Base-by-base conservation (phyloP, 495 filamentous ascomycete genomes). In the Aspergillus biplanus region DNA sequence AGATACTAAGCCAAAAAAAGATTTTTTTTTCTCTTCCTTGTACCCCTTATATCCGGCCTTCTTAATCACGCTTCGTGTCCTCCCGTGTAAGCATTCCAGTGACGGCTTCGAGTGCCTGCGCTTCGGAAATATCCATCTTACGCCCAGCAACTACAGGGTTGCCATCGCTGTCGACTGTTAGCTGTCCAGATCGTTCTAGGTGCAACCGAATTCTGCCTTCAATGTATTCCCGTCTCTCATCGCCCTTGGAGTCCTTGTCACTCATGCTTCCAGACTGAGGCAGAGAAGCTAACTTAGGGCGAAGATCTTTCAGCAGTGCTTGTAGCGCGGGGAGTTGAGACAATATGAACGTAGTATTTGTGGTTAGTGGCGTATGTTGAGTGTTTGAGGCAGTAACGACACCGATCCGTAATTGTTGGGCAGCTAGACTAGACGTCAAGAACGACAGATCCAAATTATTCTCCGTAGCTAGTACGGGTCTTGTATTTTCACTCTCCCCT, bases 241-340 rank as follows among this genome's bases (percentile, higher is more conserved):
- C 77, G 72, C 71, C 72, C 54, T 78, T 80, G 11, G 69, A 61
- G 32, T 75, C 80, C 15, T 67, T 69, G 11, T 79, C 77, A 15
- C 72, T 66, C 0, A 67, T 65, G 7, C 71, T 71, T 5, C 70
- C 68, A 7, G 70, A 67, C 7, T 75, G 68, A 1, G 75, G 78
- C 33, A 93, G 68, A 4, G 81, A 78, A 2, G 83, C 78, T 70
- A 88, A 67, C 63, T 87, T 83, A 0, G 85, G 85, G 18, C 87
- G 79, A 57, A 99, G 74, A 27, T 85, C 78, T 3, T 80, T 77
- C 0, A 92, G 80, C 5, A 92, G 78, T 4, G 84, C 77, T 56
- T 91, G 85, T 33, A 99, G 81, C 0, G 89, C 85, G 11, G 90
- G 90, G 11, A 97, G 81, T 74, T 99, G 95, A 1, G 88, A 89